phyloP scores from a whole-genome alignment of 2,329 filamentous ascomycete genomes.

The Diaporthe ilicicola region DNA sequence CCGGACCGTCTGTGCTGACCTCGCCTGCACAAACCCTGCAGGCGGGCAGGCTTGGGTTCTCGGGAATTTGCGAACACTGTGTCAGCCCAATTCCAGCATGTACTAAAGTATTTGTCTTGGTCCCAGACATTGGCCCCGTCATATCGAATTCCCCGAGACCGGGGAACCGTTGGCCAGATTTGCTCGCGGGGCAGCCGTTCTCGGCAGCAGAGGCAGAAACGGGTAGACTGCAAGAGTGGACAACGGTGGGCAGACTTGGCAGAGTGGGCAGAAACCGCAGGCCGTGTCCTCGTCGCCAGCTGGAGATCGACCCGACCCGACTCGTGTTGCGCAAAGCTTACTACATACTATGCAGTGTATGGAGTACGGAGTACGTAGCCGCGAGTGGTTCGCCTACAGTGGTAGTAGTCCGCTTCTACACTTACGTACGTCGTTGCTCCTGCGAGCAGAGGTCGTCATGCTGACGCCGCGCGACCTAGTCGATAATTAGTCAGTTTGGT shows the following conservation, averaged over 20 bases:
- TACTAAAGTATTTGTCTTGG: neutral
- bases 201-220: neutral
- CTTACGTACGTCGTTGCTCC: neutral
- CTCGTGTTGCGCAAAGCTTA: neutral
- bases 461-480: constrained; percentile 8
- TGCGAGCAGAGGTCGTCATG: constrained; percentile 2
- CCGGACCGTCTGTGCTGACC: constrained; percentile 13
- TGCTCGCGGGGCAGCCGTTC: neutral
- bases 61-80: constrained; percentile 18
- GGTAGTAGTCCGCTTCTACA: neutral
- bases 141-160: constrained; percentile 15
- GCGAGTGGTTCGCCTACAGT: neutral
- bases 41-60: neutral
- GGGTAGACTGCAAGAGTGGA: too few relatives aligned
- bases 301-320: neutral
- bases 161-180: constrained; percentile 3
- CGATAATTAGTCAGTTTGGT: neutral
- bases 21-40: neutral
- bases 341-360: neutral
- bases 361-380: neutral
- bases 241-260: neutral
- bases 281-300: neutral
- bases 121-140: neutral
- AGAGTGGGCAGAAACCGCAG: neutral
- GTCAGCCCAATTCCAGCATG: constrained; percentile 5